A percentile compares a stretch with the other conserved stretches of the same genome.
These are phyloP conservation scores for Bidens hawaiensis DNA, from an alignment of 140 eudicot species.

Conservation along the genomic window DNA sequence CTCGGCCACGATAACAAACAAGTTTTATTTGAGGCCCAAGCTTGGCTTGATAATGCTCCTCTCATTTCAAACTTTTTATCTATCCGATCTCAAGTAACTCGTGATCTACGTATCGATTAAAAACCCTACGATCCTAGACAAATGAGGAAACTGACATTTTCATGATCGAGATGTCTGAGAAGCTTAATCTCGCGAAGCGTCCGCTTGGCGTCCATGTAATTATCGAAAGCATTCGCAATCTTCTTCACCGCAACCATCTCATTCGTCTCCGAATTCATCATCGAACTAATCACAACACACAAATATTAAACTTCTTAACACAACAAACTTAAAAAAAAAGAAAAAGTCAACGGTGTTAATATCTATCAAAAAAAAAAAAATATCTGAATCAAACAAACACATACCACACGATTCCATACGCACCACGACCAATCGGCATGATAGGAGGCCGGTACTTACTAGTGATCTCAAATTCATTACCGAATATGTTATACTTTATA, in stretches of 20 bases:
- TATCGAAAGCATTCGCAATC: constrained; percentile 42
- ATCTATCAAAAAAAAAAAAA: neutral
- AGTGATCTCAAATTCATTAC: constrained; percentile 65
- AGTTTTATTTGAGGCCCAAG: too few species aligned
- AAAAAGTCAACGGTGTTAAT: constrained; percentile 30
- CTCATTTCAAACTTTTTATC: too few species aligned
- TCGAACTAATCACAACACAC: constrained; percentile 24
- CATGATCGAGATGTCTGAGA: constrained; percentile 63
- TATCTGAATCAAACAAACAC: neutral
- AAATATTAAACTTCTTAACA: constrained; percentile 15
- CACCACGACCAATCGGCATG: constrained; percentile 97
- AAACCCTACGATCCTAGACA: neutral
- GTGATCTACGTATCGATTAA: too few species aligned
- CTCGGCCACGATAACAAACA: too few species aligned
- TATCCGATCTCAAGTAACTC: too few species aligned
- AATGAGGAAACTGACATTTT: constrained; percentile 40
- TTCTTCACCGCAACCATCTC: constrained; percentile 45
- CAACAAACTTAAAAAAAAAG: neutral
- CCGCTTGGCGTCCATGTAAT: constrained; percentile 42
- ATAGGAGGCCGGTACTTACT: constrained; percentile 78
- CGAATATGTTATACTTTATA: constrained; percentile 63
- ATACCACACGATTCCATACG: constrained; percentile 93
- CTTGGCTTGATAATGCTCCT: too few species aligned
- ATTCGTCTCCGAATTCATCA: constrained; percentile 35
- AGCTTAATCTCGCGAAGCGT: constrained; percentile 62